phyloP scores from a whole-genome alignment of 148 eudicot genomes.

The Chenopodium album region DNA sequence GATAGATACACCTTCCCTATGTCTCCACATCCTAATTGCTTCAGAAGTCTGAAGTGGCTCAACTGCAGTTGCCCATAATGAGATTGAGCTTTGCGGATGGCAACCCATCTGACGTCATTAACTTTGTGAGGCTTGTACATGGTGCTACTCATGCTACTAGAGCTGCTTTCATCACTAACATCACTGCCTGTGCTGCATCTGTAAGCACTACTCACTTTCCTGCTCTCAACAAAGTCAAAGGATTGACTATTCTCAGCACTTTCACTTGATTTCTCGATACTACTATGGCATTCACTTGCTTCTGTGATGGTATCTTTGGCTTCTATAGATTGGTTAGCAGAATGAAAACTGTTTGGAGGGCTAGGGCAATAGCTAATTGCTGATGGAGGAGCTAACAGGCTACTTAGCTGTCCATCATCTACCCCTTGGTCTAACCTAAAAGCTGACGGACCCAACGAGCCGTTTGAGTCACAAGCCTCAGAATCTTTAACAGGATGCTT shows the following conservation, averaged over 20 bases:
- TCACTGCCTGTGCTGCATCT: constrained; percentile 85
- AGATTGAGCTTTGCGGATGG: constrained; percentile 62
- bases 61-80: constrained; percentile 59
- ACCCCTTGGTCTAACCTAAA: constrained; percentile 23
- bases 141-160: constrained; percentile 60
- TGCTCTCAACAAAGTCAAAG: constrained; percentile 57
- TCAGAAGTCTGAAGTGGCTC: constrained; percentile 68
- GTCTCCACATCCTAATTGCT: constrained; percentile 79
- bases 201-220: constrained; percentile 66
- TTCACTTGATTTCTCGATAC: constrained; percentile 52
- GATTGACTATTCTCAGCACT: constrained; percentile 44
- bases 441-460: constrained; percentile 24
- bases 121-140: constrained; percentile 85
- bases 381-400: constrained; percentile 31
- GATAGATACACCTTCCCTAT: constrained; percentile 79
- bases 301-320: constrained; percentile 76
- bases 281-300: constrained; percentile 57
- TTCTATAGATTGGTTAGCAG: constrained; percentile 67
- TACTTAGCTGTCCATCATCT: constrained; percentile 22
- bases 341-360: constrained; percentile 69
- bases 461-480: constrained; percentile 28
- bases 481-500: constrained; percentile 41
- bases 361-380: constrained; percentile 50
- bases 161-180: constrained; percentile 84
- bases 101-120: constrained; percentile 84